These are phyloP conservation scores for Trichopus zeylanicus DNA, from an alignment of 116 monocot species.

Conservation along the genomic window DNA sequence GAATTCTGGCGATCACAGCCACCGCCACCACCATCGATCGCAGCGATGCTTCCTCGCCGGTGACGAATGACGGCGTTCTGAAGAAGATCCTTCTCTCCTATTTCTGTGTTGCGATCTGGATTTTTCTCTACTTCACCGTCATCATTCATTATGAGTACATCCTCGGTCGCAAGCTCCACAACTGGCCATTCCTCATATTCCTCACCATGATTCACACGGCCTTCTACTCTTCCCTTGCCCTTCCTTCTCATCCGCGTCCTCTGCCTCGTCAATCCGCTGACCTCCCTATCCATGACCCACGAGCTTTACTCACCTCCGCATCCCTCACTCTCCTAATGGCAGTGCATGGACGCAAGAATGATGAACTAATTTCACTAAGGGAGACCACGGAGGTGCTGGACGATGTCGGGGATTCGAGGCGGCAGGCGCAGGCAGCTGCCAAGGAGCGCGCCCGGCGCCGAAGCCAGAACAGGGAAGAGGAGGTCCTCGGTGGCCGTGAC, in stretches of 20 bases:
- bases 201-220: slow-evolving; percentile 69
- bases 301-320: slow-evolving; percentile 46
- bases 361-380: no score
- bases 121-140: slow-evolving; percentile 59
- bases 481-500: slow-evolving; percentile 1
- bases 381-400: not conserved
- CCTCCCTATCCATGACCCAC: slow-evolving; percentile 47
- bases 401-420: not conserved
- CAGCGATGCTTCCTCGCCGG: not conserved
- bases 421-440: slow-evolving; percentile 16
- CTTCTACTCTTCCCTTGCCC: slow-evolving; percentile 59
- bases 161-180: slow-evolving; percentile 58
- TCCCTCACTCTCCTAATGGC: slow-evolving; percentile 58
- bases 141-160: slow-evolving; percentile 88
- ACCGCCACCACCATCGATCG: no score
- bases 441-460: slow-evolving; percentile 29
- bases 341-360: no score
- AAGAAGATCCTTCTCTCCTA: slow-evolving; percentile 50
- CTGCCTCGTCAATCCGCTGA: slow-evolving; percentile 48
- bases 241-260: slow-evolving; percentile 43
- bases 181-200: slow-evolving; percentile 67
- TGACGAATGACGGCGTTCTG: slow-evolving; percentile 31
- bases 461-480: slow-evolving; percentile 16
- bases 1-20: no score
- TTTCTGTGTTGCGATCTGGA: slow-evolving; percentile 51